These are phyloP conservation scores for Penicillium diatomitis DNA, from an alignment of 495 filamentous ascomycete genomes.

Conservation along the genomic window DNA sequence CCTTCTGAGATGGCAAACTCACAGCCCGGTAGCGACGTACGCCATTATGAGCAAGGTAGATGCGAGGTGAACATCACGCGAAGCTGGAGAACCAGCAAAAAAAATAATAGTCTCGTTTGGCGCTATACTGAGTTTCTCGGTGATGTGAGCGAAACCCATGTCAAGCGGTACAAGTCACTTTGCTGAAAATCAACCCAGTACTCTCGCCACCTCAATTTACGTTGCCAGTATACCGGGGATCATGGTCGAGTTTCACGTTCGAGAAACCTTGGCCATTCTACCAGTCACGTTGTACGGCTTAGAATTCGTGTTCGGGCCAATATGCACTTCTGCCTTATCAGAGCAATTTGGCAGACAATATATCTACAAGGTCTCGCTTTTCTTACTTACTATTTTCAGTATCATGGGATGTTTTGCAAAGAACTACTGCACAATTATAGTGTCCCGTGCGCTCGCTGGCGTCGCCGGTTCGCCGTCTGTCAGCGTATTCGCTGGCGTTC, in stretches of 20 bases:
- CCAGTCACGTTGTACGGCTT: conserved; percentile 5
- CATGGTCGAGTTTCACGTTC: conserved; percentile 3
- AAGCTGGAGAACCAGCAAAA: no score
- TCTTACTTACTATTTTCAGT: background rate
- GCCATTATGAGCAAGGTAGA: no score
- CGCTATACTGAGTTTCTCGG: conserved; percentile 1
- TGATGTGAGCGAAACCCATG: background rate
- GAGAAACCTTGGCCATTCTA: conserved; percentile 1
- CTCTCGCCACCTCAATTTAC: conserved; percentile 5
- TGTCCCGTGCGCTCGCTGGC: background rate
- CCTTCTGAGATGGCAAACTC: no score
- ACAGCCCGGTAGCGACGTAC: no score
- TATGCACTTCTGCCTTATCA: conserved; percentile 5
- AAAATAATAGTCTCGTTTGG: background rate
- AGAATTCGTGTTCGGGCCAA: conserved; percentile 4
- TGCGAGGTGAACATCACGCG: no score
- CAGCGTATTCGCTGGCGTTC: conserved; percentile 1
- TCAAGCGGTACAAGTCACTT: background rate
- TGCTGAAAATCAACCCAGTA: background rate
- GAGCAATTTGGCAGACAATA: conserved; percentile 7
- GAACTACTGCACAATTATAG: conserved; percentile 1
- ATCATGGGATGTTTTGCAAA: no score
- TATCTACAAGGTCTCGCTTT: conserved; percentile 3
- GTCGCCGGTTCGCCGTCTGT: background rate
- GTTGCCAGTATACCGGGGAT: conserved; percentile 7